phyloP scores from a whole-genome alignment of 768 basidiomycete genomes.

The Xerocomellus amylosporus region DNA sequence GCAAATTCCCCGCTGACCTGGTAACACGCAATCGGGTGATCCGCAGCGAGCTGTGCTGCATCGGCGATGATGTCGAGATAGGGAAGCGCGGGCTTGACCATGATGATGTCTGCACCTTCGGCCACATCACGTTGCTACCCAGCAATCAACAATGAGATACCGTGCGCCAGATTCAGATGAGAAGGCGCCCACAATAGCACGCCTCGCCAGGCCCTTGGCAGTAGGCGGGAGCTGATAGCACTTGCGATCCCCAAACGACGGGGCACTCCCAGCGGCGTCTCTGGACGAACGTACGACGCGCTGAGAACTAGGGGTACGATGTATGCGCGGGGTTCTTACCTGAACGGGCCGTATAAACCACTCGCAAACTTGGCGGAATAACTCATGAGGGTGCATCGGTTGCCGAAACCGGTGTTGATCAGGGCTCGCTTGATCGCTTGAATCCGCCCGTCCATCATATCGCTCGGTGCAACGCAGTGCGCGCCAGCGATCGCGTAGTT shows the following conservation, averaged over 20 bases:
- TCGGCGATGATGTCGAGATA: slow-evolving; percentile 97
- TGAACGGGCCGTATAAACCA: slow-evolving; percentile 92
- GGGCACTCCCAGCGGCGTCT: slow-evolving; percentile 96
- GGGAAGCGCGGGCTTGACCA: slow-evolving; percentile 96
- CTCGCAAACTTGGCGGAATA: slow-evolving; percentile 99
- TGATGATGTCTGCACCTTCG: slow-evolving; percentile 97
- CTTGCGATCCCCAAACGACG: slow-evolving; percentile 92
- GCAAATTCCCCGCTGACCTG: slow-evolving; percentile 98
- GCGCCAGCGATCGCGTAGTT: slow-evolving; percentile 94
- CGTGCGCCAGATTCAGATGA: background rate
- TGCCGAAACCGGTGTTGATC: slow-evolving; percentile 81
- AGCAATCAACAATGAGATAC: background rate
- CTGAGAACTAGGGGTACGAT: background rate
- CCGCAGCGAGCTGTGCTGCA: slow-evolving; percentile 72
- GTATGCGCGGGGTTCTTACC: slow-evolving; percentile 45
- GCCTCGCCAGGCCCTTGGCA: slow-evolving; percentile 84
- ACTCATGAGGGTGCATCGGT: slow-evolving; percentile 90
- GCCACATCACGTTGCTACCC: slow-evolving; percentile 75
- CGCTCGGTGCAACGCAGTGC: slow-evolving; percentile 96
- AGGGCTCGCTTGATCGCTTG: slow-evolving; percentile 83
- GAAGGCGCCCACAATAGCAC: slow-evolving; percentile 77
- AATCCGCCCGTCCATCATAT: slow-evolving; percentile 99
- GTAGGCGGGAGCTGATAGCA: slow-evolving; percentile 95
- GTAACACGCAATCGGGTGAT: slow-evolving; percentile 95
- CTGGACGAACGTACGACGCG: slow-evolving; percentile 37